Base-by-base conservation (phyloP, 148 eudicot species). In the Rheum nobile region DNA sequence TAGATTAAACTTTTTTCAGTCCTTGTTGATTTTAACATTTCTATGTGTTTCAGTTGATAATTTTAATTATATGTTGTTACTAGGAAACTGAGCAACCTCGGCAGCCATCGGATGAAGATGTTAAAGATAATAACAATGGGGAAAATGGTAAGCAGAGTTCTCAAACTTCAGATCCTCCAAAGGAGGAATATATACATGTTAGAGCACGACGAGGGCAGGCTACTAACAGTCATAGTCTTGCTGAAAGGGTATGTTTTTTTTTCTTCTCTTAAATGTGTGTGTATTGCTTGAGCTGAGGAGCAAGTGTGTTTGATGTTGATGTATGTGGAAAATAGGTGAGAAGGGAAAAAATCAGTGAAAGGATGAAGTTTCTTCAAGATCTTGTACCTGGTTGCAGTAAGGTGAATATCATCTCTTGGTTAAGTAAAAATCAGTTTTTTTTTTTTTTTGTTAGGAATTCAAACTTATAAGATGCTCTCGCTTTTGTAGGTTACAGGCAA, bases 311-410 rank as follows among this genome's bases (percentile, higher is more conserved):
- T 74, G 75, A 76, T 57, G 34, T 57, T 38, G 24, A 54, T 79
- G 68, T 52, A 50, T 76, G 26, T 75, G 78, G 39, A 41, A 76
- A 59, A 76, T 84, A 96, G 99, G 90, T 96, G 63, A 87, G 99
- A 76, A 88, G 99, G 84, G 99, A 96, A 77, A 96, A 90, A 79
- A 96, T 96, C 75, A 96, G 99, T 80, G 99, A 96, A 83, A 87
- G 99, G 83, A 92, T 96, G 97, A 96, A 96, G 85, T 92, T 84
- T 74, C 99, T 96, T 77, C 99, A 96, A 84, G 99, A 96, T 79
- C 92, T 96, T 71, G 99, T 96, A 31, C 99, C 99, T 57, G 99
- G 99, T 79, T 96, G 99, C 80, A 96, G 85, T 83, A 92, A 96
- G 96, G 99, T 96, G 29, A 43, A 24, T 39, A 16, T 31, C 21